Evolutionary conservation across 805 yeast species (phyloP).

Genomic region (Starmerella bombicola): DNA sequence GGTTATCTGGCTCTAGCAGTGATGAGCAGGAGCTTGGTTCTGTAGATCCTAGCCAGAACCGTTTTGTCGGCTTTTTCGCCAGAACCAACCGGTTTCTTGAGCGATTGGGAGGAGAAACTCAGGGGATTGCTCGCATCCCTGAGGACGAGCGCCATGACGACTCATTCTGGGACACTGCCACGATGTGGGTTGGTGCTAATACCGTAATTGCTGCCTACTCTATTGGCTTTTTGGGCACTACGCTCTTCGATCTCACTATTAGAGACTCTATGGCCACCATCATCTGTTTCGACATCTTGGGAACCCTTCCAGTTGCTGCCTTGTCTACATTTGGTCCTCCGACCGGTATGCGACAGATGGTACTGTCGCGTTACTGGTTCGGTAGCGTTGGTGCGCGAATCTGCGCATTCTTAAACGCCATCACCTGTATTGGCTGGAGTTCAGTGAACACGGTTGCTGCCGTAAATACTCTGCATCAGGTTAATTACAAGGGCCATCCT

Average conservation of each 20-base stretch:
- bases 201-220: slow-evolving; percentile 74
- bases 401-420: slow-evolving; percentile 60
- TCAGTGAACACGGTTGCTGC: slow-evolving; percentile 84
- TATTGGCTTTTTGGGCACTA: slow-evolving; percentile 58
- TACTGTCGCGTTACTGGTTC: slow-evolving; percentile 60
- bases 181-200: slow-evolving; percentile 89
- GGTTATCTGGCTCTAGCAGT: slow-evolving; percentile 7
- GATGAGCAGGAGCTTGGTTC: slow-evolving; percentile 11
- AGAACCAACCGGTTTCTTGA: slow-evolving; percentile 20
- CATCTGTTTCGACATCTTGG: slow-evolving; percentile 61
- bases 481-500: slow-evolving; percentile 43
- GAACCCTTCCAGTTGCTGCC: slow-evolving; percentile 68
- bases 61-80: slow-evolving; percentile 10
- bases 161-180: slow-evolving; percentile 55
- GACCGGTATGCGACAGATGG: slow-evolving; percentile 80
- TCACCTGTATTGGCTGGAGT: slow-evolving; percentile 93
- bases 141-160: slow-evolving; percentile 65
- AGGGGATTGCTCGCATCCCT: slow-evolving; percentile 71
- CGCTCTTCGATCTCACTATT: slow-evolving; percentile 55
- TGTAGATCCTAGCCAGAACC: slow-evolving; percentile 3
- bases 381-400: slow-evolving; percentile 69
- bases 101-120: slow-evolving; percentile 36
- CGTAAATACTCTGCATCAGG: slow-evolving; percentile 68
- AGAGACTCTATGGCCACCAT: slow-evolving; percentile 57
- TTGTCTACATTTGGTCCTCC: slow-evolving; percentile 73